Conservation (phyloP, 441 rosid genomes). For the Erysimum cheiri region DNA sequence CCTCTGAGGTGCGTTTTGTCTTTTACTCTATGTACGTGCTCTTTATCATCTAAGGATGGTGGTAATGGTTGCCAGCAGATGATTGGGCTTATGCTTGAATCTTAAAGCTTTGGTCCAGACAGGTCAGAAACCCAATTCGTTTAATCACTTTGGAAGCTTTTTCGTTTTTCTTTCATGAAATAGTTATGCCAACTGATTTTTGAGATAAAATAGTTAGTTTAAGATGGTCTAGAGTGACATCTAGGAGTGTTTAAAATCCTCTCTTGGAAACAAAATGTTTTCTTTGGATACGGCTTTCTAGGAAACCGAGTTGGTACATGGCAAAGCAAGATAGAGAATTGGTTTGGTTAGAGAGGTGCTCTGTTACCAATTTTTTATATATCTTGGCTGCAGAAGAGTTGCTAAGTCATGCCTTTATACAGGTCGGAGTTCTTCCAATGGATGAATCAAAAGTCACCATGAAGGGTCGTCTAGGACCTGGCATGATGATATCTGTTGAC, state of each 20-base stretch:
- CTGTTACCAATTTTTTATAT: constrained; percentile 11
- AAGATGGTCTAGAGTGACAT: constrained; percentile 24
- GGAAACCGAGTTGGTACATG: constrained; percentile 24
- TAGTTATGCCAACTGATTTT: constrained; percentile 25
- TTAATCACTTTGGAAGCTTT: constrained; percentile 14
- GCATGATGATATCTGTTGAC: constrained; percentile 99
- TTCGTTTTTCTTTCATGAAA: constrained; percentile 21
- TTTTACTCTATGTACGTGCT: constrained; percentile 40
- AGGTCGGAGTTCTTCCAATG: constrained; percentile 99
- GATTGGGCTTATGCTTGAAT: constrained; percentile 38
- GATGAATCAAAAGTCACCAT: constrained; percentile 90
- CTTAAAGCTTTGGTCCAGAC: constrained; percentile 39
- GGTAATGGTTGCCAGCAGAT: constrained; percentile 39
- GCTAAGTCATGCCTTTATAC: constrained; percentile 42
- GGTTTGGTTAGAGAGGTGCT: neutral
- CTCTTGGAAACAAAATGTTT: constrained; percentile 12
- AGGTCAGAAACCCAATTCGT: constrained; percentile 40
- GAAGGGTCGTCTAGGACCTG: constrained; percentile 99
- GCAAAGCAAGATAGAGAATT: constrained; percentile 12
- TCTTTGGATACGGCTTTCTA: neutral
- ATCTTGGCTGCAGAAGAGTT: constrained; percentile 20
- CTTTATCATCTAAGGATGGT: constrained; percentile 34
- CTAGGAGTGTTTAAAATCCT: constrained; percentile 17
- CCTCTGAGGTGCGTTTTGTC: constrained; percentile 88
- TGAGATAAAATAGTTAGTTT: constrained; percentile 16